A percentile compares a stretch with the other conserved stretches of the same genome.
These are phyloP conservation scores for Daldinia concentrica DNA, from an alignment of 495 filamentous ascomycete species.

Conservation along the genomic window DNA sequence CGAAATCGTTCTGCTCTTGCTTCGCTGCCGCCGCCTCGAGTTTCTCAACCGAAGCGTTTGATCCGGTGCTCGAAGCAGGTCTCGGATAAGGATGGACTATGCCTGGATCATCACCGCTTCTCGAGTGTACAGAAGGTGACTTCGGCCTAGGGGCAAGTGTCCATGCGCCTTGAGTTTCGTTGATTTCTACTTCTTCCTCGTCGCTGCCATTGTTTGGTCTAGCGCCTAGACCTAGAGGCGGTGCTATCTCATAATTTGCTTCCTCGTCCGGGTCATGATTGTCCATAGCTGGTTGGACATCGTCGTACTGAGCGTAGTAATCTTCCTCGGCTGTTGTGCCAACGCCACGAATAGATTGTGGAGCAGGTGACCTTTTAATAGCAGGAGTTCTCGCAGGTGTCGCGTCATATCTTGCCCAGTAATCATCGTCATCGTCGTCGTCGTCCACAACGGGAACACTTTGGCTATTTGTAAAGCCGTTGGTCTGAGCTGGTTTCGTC, in stretches of 20 bases:
- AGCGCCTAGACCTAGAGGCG: constrained; percentile 48
- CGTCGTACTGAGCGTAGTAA: constrained; percentile 87
- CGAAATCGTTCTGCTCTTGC: constrained; percentile 75
- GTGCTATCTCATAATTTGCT: constrained; percentile 47
- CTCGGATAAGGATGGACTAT: constrained; percentile 55
- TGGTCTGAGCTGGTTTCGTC: constrained; percentile 26
- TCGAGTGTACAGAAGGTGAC: constrained; percentile 51
- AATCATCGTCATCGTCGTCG: constrained; percentile 82
- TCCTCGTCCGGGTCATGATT: constrained; percentile 81
- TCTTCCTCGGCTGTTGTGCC: constrained; percentile 67
- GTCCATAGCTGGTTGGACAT: constrained; percentile 92
- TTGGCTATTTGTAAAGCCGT: constrained; percentile 23
- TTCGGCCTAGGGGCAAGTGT: constrained; percentile 52
- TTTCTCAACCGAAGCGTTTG: constrained; percentile 67
- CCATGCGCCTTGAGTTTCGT: constrained; percentile 47
- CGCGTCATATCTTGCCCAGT: constrained; percentile 94
- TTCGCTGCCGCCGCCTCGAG: constrained; percentile 71
- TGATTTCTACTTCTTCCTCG: constrained; percentile 40
- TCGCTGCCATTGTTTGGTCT: constrained; percentile 37
- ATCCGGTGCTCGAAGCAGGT: constrained; percentile 63
- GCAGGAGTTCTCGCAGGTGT: constrained; percentile 82
- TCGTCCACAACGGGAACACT: constrained; percentile 47
- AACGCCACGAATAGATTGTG: constrained; percentile 49
- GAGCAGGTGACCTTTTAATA: constrained; percentile 67
- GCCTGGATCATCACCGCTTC: constrained; percentile 40